Conservation (phyloP, 768 basidiomycete genomes). For the Mycena galopus region DNA sequence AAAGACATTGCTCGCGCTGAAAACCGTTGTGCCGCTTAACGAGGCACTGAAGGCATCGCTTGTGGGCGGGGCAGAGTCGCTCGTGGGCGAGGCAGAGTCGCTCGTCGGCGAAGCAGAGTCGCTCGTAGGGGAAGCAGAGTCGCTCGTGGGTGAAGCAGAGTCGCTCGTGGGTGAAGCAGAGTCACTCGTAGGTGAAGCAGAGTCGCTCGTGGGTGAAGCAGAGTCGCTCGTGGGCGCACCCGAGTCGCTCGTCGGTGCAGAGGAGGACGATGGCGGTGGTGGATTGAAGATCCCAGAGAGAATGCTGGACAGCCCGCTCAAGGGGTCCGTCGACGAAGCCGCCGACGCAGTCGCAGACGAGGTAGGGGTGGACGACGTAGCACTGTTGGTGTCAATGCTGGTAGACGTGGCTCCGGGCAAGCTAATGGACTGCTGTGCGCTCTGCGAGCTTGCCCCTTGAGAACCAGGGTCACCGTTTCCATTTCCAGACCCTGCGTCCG, state of each 20-base stretch:
- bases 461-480: conserved; percentile 63
- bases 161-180: too few relatives aligned
- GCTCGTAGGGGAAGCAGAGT: neutral
- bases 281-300: neutral
- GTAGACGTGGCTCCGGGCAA: conserved; percentile 37
- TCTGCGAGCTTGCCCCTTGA: neutral
- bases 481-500: too few relatives aligned
- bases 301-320: neutral
- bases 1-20: conserved; percentile 11
- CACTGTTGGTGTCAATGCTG: neutral
- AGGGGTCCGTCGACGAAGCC: neutral
- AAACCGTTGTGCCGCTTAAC: conserved; percentile 7
- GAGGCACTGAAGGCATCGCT: neutral
- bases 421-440: conserved; percentile 10
- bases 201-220: neutral
- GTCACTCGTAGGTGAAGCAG: neutral
- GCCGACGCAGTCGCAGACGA: neutral
- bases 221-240: neutral
- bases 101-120: too few relatives aligned
- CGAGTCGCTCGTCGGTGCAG: neutral
- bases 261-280: neutral
- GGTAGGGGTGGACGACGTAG: neutral
- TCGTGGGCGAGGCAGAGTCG: neutral
- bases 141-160: neutral
- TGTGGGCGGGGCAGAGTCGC: neutral